Evolutionary conservation across 148 eudicot genomes (phyloP), one percentile per base, ranked within the genome.

Genomic region (Rhododendron ovatum): DNA sequence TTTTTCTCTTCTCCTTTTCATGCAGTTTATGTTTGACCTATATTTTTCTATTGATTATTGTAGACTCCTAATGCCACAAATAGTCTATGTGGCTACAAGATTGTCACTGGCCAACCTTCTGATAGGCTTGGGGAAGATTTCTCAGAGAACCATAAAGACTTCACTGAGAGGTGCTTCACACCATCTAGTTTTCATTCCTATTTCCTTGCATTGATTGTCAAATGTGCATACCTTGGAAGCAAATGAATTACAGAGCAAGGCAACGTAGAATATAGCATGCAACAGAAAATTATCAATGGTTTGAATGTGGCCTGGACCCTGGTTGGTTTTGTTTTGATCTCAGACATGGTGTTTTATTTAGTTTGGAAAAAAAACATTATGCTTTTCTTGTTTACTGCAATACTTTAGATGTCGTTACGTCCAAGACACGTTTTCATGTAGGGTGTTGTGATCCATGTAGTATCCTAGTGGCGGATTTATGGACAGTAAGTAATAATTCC

Each of bases 71-170:
- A 98, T 93, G 96, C 98, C 51, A 95, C 98, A 26, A 98, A 98
- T 88, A 93, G 98, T 83, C 89, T 95, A 9, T 98, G 99, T 88
- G 98, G 99, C 84, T 98, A 93, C 93, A 94, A 93, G 85, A 93
- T 98, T 81, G 93, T 98, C 59, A 95, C 98, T 50, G 98, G 99
- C 50, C 99, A 98, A 88, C 99, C 99, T 67, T 95, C 99, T 57
- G 99, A 98, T 90, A 94, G 98, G 92, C 98, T 95, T 86, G 99
- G 99, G 26, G 99, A 98, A 89, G 98, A 98, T 86, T 98, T 98
- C 88, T 92, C 98, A 26, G 98, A 95, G 90, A 83, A 83, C 67
- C 87, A 89, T 80, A 95, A 93, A 90, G 98, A 98, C 84, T 94
- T 98, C 39, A 93, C 86, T 26, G 98, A 94, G 90, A 94, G 99